These are phyloP conservation scores for Xylaria sp. DNA, from an alignment of 2,329 filamentous ascomycete genomes.

Conservation along the genomic window DNA sequence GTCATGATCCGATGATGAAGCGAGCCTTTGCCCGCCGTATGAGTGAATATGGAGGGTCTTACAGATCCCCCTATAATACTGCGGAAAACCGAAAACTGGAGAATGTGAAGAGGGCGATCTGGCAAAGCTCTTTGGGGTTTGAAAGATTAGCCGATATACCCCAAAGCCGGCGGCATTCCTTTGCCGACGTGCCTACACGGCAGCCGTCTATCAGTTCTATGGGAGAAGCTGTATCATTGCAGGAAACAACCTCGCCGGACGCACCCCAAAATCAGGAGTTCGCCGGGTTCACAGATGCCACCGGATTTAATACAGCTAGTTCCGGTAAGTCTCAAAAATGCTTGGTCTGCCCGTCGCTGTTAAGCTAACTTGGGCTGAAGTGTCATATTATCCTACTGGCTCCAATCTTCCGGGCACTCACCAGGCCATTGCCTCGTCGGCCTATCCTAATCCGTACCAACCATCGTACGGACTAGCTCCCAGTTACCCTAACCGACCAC, in stretches of 20 bases:
- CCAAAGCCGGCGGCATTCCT: slow-evolving; percentile 80
- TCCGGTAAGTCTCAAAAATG: slow-evolving; percentile 46
- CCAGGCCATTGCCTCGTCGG: slow-evolving; percentile 46
- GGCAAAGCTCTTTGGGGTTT: slow-evolving; percentile 75
- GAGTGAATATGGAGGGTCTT: slow-evolving; percentile 60
- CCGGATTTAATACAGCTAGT: slow-evolving; percentile 45
- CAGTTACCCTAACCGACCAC: slow-evolving; percentile 55
- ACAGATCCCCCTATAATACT: slow-evolving; percentile 54
- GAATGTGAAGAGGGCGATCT: slow-evolving; percentile 70
- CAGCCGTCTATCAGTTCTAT: slow-evolving; percentile 68
- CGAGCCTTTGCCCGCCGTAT: slow-evolving; percentile 57
- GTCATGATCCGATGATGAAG: slow-evolving; percentile 52
- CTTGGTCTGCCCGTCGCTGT: not conserved
- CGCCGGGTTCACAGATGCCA: slow-evolving; percentile 47
- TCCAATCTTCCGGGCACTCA: slow-evolving; percentile 41
- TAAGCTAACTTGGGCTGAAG: slow-evolving; percentile 39
- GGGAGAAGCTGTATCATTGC: slow-evolving; percentile 54
- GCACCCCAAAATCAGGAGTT: slow-evolving; percentile 51
- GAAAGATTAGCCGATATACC: slow-evolving; percentile 65
- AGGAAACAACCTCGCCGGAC: slow-evolving; percentile 55
- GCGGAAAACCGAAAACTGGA: slow-evolving; percentile 67
- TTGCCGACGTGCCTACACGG: slow-evolving; percentile 71
- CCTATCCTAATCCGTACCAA: slow-evolving; percentile 51
- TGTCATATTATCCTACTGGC: slow-evolving; percentile 47
- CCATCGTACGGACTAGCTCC: slow-evolving; percentile 53